These are phyloP conservation scores for Phyllostachys edulis DNA, from an alignment of 176 grass and related monocot genomes.

Conservation along the genomic window DNA sequence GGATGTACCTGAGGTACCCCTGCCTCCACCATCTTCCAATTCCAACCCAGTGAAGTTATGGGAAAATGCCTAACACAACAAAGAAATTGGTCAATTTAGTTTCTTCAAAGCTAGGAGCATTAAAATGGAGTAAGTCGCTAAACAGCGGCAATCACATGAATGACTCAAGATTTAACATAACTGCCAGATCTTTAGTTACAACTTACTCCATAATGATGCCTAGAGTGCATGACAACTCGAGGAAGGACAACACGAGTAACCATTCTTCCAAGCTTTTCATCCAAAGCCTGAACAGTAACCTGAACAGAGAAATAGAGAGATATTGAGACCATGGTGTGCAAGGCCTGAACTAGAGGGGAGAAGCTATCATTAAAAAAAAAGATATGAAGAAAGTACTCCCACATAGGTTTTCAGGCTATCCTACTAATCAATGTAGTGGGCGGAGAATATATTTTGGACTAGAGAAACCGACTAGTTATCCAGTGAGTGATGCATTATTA, in stretches of 20 bases:
- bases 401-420: neutral
- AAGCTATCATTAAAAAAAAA: neutral
- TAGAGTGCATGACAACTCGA: conserved; percentile 95
- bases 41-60: conserved; percentile 96
- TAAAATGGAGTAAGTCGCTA: conserved; percentile 1
- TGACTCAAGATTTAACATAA: neutral
- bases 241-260: conserved; percentile 90
- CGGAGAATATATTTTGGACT: neutral
- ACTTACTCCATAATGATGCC: conserved; percentile 97
- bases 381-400: neutral
- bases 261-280: conserved; percentile 92
- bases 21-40: conserved; percentile 96
- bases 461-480: conserved; percentile 14
- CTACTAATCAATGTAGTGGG: neutral
- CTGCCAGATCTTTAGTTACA: conserved; percentile 27
- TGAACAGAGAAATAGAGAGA: conserved; percentile 23
- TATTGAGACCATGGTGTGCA: neutral
- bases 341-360: neutral
- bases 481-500: neutral
- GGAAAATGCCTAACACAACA: conserved; percentile 72
- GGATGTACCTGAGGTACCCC: conserved; percentile 91
- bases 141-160: conserved; percentile 9
- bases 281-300: conserved; percentile 87
- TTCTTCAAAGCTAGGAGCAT: conserved; percentile 30
- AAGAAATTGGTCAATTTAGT: conserved; percentile 7